Evolutionary conservation across 352 stramenopile species (phyloP).

Genomic region (Pythium utonaiense): DNA sequence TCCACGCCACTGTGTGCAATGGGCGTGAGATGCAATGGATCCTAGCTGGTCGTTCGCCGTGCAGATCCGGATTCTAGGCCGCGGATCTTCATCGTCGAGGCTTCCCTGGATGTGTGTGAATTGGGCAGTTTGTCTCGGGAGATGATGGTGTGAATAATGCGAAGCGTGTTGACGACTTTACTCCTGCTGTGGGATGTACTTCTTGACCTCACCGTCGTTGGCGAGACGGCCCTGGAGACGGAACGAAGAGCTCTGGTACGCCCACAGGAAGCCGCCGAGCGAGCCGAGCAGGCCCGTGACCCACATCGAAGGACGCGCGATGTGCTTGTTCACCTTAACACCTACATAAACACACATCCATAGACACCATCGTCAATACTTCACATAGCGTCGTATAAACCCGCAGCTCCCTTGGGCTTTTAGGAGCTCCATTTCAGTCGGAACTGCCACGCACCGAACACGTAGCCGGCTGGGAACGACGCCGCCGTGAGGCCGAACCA

Average conservation of each 20-base stretch:
- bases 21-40: background rate
- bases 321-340: slow-evolving; percentile 53
- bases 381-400: background rate
- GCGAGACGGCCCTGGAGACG: slow-evolving; percentile 70
- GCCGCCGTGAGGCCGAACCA: slow-evolving; percentile 52
- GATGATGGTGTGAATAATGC: slow-evolving; percentile 2
- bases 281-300: slow-evolving; percentile 74
- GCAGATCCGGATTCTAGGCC: background rate
- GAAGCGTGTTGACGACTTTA: slow-evolving; percentile 11
- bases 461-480: slow-evolving; percentile 75
- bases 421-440: background rate
- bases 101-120: background rate
- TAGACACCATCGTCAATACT: background rate
- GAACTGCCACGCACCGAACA: slow-evolving; percentile 54
- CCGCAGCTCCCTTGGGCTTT: background rate
- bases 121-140: background rate
- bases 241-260: slow-evolving; percentile 81
- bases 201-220: slow-evolving; percentile 57
- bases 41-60: background rate
- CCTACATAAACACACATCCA: slow-evolving; percentile 27
- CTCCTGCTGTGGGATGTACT: slow-evolving; percentile 47
- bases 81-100: background rate
- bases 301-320: slow-evolving; percentile 68
- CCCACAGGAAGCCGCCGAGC: slow-evolving; percentile 71
- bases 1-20: background rate